These are phyloP conservation scores for Phytopythium mirpurense DNA, from an alignment of 352 stramenopile genomes.

Conservation along the genomic window DNA sequence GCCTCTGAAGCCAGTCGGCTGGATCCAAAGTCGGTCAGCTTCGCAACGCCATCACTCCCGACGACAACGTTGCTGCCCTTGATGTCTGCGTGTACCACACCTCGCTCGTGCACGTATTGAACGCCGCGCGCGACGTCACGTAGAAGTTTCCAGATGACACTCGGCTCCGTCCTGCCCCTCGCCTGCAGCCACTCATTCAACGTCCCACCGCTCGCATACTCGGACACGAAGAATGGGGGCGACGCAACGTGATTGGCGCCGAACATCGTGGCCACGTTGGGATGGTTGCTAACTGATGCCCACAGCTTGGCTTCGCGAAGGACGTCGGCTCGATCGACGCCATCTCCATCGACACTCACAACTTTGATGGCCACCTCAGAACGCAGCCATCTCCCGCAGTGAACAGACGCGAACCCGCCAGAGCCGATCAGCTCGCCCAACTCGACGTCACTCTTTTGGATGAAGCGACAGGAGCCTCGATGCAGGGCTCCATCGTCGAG, in stretches of 20 bases:
- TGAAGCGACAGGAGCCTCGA: neutral
- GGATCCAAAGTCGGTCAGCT: slow-evolving; percentile 13
- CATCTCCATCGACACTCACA: slow-evolving; percentile 7
- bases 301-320: slow-evolving; percentile 15
- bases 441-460: neutral
- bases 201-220: slow-evolving; percentile 8
- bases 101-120: slow-evolving; percentile 32
- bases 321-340: neutral
- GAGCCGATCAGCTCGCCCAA: slow-evolving; percentile 7
- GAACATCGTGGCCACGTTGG: slow-evolving; percentile 8
- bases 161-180: slow-evolving; percentile 5
- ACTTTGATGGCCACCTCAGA: slow-evolving; percentile 21
- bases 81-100: slow-evolving; percentile 71
- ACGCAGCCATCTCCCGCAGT: slow-evolving; percentile 14
- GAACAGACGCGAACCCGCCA: slow-evolving; percentile 14
- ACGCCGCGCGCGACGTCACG: slow-evolving; percentile 33
- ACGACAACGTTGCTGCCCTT: slow-evolving; percentile 33
- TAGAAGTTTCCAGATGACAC: slow-evolving; percentile 13
- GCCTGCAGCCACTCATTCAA: slow-evolving; percentile 7
- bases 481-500: neutral
- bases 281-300: slow-evolving; percentile 7
- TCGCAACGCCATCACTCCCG: slow-evolving; percentile 8
- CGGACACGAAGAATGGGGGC: slow-evolving; percentile 11
- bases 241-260: slow-evolving; percentile 6
- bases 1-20: slow-evolving; percentile 1